Evolutionary conservation across 768 basidiomycete genomes (phyloP).

Genomic region (Kwoniella sp.): DNA sequence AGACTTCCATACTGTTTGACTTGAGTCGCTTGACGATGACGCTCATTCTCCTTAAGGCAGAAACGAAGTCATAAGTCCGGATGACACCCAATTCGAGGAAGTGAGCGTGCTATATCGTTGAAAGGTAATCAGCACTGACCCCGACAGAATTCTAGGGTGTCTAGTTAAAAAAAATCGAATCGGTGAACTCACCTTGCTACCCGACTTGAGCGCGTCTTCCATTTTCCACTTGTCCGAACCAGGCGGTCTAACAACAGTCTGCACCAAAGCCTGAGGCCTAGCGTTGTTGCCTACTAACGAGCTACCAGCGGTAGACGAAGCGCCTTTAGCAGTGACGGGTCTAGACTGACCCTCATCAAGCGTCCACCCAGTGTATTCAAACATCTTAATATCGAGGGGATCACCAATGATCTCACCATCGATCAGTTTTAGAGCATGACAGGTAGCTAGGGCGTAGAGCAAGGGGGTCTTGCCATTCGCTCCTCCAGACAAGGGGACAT

Average conservation of each 20-base stretch:
- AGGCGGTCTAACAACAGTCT: conserved; percentile 92
- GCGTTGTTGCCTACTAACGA: conserved; percentile 47
- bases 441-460: conserved; percentile 89
- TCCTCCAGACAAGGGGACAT: conserved; percentile 67
- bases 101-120: conserved; percentile 74
- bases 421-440: conserved; percentile 90
- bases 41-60: conserved; percentile 89
- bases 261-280: conserved; percentile 82
- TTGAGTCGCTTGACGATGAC: conserved; percentile 94
- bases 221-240: conserved; percentile 86
- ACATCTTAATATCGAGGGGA: conserved; percentile 97
- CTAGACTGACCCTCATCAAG: conserved; percentile 88
- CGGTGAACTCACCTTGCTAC: conserved; percentile 65
- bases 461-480: conserved; percentile 74
- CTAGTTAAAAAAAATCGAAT: background rate
- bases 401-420: conserved; percentile 88
- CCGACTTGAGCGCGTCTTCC: conserved; percentile 88
- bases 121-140: background rate
- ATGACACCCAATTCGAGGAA: conserved; percentile 97
- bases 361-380: conserved; percentile 93
- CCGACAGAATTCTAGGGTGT: no score
- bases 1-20: conserved; percentile 93
- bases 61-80: conserved; percentile 93
- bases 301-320: conserved; percentile 17
- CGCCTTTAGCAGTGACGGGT: conserved; percentile 58